phyloP scores from a whole-genome alignment of 2,329 filamentous ascomycete species.

The Xylaria hypoxylon region DNA sequence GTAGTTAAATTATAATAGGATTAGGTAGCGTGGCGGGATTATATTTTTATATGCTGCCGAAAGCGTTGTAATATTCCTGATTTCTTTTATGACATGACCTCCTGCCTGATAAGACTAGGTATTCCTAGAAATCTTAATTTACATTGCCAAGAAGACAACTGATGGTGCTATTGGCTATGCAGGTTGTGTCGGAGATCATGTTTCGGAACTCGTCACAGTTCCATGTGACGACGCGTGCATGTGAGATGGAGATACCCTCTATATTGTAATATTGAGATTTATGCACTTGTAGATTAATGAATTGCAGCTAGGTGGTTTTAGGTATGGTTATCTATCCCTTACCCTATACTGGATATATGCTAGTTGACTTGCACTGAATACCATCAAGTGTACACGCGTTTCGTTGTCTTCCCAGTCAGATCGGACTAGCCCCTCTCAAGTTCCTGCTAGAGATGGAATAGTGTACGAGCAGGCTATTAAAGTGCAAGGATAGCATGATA shows the following conservation, averaged over 20 bases:
- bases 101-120: not conserved
- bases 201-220: conserved; percentile 17
- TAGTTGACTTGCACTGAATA: not conserved
- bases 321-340: no score
- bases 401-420: not conserved
- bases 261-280: not conserved
- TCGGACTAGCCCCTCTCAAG: not conserved
- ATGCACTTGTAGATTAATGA: conserved; percentile 3
- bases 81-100: not conserved
- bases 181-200: conserved; percentile 26
- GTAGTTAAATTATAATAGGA: not conserved
- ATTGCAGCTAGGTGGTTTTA: not conserved
- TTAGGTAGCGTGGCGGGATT: not conserved
- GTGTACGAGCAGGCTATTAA: no score
- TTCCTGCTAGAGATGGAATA: conserved; percentile 12
- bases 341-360: no score
- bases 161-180: conserved; percentile 10
- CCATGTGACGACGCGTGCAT: not conserved
- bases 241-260: not conserved
- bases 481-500: not conserved
- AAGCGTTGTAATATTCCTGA: not conserved
- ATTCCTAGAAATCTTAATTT: not conserved
- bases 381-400: no score
- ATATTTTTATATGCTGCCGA: conserved; percentile 3
- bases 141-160: conserved; percentile 25